These are phyloP conservation scores for Penicillium macrosclerotiorum DNA, from an alignment of 495 filamentous ascomycete species.

Conservation along the genomic window DNA sequence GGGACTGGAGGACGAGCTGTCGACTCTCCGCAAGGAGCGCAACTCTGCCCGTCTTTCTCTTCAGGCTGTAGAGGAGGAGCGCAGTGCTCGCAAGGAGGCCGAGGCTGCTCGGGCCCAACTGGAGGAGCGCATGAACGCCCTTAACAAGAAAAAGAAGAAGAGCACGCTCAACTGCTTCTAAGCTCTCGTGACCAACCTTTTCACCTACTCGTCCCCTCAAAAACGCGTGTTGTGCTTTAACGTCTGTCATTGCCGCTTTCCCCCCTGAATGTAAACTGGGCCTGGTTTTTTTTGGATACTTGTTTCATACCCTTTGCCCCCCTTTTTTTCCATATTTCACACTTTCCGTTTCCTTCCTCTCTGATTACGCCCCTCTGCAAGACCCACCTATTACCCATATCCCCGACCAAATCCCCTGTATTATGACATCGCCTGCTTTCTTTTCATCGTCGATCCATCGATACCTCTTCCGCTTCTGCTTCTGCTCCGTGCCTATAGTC, in stretches of 20 bases:
- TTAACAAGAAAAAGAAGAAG: conserved; percentile 92
- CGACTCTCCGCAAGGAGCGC: conserved; percentile 65
- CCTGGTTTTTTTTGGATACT: conserved; percentile 14
- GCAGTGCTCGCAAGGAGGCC: conserved; percentile 79
- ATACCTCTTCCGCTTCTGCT: no score
- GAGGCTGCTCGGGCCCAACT: conserved; percentile 84
- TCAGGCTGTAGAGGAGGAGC: conserved; percentile 92
- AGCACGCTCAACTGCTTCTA: conserved; percentile 95
- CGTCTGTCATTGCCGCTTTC: conserved; percentile 16
- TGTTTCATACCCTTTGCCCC: conserved; percentile 34
- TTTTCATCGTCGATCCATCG: conserved; percentile 7
- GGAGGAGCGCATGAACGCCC: conserved; percentile 91
- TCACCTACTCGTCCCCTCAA: neutral
- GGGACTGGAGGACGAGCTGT: conserved; percentile 75
- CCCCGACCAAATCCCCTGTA: conserved; percentile 38
- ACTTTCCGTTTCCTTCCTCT: conserved; percentile 24
- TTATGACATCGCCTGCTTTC: conserved; percentile 38
- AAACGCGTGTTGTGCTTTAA: conserved; percentile 18
- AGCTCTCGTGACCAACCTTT: neutral
- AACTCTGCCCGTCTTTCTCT: conserved; percentile 75
- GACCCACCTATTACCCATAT: conserved; percentile 24
- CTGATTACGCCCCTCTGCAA: neutral
- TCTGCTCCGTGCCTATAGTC: conserved; percentile 8
- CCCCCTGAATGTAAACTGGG: conserved; percentile 14
- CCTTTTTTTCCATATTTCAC: conserved; percentile 14